Conservation (phyloP, 768 basidiomycete genomes). For the Mycena albidolilacea region DNA sequence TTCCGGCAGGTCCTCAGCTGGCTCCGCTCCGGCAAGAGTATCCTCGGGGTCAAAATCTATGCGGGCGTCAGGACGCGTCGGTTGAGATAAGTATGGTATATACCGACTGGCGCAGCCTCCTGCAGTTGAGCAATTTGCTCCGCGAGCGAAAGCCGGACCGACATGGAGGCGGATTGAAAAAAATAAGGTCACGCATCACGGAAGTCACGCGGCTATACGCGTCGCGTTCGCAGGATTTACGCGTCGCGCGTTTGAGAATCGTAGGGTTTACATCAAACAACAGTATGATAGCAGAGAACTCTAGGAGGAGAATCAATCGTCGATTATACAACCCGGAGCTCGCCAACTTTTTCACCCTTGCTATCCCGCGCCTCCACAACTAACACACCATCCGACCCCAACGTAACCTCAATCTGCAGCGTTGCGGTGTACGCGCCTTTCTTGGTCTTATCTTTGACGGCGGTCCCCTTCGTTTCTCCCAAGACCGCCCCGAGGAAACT, state of each 20-base stretch:
- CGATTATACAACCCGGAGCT: constrained; percentile 34
- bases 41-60: constrained; percentile 86
- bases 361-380: constrained; percentile 55
- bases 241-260: background rate
- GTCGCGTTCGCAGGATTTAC: background rate
- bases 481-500: constrained; percentile 61
- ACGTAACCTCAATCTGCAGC: constrained; percentile 62
- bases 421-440: constrained; percentile 66
- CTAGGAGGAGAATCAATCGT: constrained; percentile 11
- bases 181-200: constrained; percentile 8
- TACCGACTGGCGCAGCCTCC: constrained; percentile 78
- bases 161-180: constrained; percentile 23
- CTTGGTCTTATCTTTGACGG: constrained; percentile 55
- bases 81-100: constrained; percentile 24
- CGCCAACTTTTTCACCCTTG: constrained; percentile 36
- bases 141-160: constrained; percentile 67
- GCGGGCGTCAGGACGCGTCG: constrained; percentile 26
- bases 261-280: background rate
- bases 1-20: constrained; percentile 53
- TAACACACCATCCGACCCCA: constrained; percentile 55
- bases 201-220: background rate
- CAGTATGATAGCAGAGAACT: constrained; percentile 10
- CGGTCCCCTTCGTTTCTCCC: constrained; percentile 58
- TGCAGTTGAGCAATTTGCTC: constrained; percentile 89
- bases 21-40: constrained; percentile 65